Percentiles rank a stretch among this genome's conserved stretches.
phyloP scores from a whole-genome alignment of 768 basidiomycete species.

The Hypholoma fasciculare region DNA sequence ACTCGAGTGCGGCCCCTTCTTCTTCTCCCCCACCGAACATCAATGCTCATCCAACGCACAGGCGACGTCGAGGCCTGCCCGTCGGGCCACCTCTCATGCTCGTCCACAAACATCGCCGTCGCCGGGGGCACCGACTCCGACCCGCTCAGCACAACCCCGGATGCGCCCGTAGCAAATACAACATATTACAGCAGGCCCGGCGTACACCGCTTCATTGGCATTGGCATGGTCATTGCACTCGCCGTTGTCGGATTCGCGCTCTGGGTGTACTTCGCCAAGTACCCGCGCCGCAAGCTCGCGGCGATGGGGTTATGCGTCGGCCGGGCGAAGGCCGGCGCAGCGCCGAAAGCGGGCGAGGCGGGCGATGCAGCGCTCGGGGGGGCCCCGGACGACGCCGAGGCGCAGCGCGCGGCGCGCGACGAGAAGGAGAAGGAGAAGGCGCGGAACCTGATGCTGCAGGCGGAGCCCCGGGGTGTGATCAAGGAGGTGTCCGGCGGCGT shows the following conservation, averaged over 20 bases:
- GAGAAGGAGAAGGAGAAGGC: conserved; percentile 19
- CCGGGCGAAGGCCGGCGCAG: neutral
- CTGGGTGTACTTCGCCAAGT: conserved; percentile 36
- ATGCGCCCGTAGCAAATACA: conserved; percentile 6
- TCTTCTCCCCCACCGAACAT: neutral
- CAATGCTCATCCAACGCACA: conserved; percentile 32
- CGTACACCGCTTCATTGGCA: conserved; percentile 44
- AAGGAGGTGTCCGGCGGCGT: conserved; percentile 29
- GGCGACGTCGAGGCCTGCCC: conserved; percentile 23
- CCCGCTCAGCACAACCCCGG: conserved; percentile 1
- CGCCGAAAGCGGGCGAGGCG: neutral
- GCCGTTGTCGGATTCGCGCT: conserved; percentile 31
- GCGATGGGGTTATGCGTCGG: conserved; percentile 9
- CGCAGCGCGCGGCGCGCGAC: conserved; percentile 3
- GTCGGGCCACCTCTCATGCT: conserved; percentile 18
- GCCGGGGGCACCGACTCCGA: conserved; percentile 7
- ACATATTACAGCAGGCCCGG: conserved; percentile 24
- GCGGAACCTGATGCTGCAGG: conserved; percentile 18
- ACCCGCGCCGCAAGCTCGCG: conserved; percentile 31
- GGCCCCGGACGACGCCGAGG: neutral
- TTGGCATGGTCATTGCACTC: conserved; percentile 38
- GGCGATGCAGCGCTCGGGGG: neutral
- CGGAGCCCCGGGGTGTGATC: conserved; percentile 20
- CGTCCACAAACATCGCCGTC: conserved; percentile 18
- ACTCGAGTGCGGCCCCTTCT: neutral